Evolutionary conservation across 306 rosid genomes (phyloP).

Genomic region (Quercus dentata): DNA sequence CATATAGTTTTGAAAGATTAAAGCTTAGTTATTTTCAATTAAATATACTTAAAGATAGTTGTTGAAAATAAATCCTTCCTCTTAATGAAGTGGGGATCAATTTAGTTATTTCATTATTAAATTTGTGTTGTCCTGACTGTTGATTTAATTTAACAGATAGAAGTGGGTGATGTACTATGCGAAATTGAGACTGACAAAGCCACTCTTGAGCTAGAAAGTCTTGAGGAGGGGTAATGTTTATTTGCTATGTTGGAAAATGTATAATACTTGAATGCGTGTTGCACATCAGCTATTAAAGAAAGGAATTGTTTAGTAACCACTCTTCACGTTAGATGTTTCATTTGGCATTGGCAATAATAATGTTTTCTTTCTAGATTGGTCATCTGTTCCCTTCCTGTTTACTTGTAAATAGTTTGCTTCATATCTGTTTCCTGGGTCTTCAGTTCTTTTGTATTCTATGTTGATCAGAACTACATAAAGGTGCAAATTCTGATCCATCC

Average conservation of each 20-base stretch:
- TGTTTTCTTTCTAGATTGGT: slow-evolving; percentile 1
- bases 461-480: slow-evolving; percentile 5
- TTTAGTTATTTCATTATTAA: slow-evolving; percentile 15
- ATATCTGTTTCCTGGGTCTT: neutral
- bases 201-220: slow-evolving; percentile 91
- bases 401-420: neutral
- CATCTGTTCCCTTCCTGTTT: neutral
- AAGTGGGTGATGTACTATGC: slow-evolving; percentile 85
- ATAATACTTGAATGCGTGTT: neutral
- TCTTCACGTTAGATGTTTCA: neutral
- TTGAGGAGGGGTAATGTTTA: slow-evolving; percentile 85
- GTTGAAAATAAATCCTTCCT: slow-evolving; percentile 3
- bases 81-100: neutral
- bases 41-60: slow-evolving; percentile 5
- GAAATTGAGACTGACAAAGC: slow-evolving; percentile 99
- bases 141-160: slow-evolving; percentile 64
- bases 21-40: slow-evolving; percentile 24
- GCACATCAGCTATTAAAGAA: neutral
- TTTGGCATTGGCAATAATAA: neutral
- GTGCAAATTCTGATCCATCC: slow-evolving; percentile 11
- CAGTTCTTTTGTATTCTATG: neutral
- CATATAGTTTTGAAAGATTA: slow-evolving; percentile 20
- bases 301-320: slow-evolving; percentile 16
- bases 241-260: neutral
- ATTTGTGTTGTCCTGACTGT: slow-evolving; percentile 25